Conservation (phyloP, 1,139 yeast species). For the Torulaspora globosa region DNA sequence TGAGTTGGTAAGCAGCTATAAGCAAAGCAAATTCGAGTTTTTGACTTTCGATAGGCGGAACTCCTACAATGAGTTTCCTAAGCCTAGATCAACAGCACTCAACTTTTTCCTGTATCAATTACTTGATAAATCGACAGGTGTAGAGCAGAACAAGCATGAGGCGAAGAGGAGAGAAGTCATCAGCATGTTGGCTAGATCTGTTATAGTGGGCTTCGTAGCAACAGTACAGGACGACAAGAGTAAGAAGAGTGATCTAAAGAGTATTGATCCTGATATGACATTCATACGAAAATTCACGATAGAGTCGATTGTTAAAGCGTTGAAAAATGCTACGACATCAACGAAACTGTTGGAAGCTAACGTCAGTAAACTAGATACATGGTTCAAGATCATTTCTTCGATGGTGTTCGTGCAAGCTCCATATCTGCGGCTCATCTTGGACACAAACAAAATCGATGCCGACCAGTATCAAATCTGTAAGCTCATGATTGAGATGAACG, state of each 20-base stretch:
- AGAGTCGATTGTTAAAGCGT: constrained; percentile 60
- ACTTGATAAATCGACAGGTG: constrained; percentile 52
- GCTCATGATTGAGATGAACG: constrained; percentile 61
- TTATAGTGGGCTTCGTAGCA: constrained; percentile 59
- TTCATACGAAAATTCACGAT: constrained; percentile 70
- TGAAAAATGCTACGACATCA: constrained; percentile 28
- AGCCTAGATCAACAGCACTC: constrained; percentile 72
- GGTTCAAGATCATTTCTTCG: constrained; percentile 33
- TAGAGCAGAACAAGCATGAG: constrained; percentile 34
- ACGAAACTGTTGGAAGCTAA: constrained; percentile 29
- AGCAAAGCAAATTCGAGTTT: constrained; percentile 76
- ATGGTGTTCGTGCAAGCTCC: constrained; percentile 47
- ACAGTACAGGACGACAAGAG: constrained; percentile 46
- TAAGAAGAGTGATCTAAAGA: constrained; percentile 44
- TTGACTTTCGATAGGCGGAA: constrained; percentile 66
- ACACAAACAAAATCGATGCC: constrained; percentile 47
- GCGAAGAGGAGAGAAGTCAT: constrained; percentile 38
- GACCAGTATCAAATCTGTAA: constrained; percentile 62
- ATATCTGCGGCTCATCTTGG: constrained; percentile 59
- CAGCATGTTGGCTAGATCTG: constrained; percentile 39
- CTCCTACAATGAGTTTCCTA: constrained; percentile 40
- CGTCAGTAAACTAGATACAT: constrained; percentile 31
- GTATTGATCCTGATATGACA: constrained; percentile 63
- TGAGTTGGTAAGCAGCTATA: constrained; percentile 75
- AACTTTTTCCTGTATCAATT: constrained; percentile 74